phyloP scores from a whole-genome alignment of 768 basidiomycete species.

The Mycena polygramma region DNA sequence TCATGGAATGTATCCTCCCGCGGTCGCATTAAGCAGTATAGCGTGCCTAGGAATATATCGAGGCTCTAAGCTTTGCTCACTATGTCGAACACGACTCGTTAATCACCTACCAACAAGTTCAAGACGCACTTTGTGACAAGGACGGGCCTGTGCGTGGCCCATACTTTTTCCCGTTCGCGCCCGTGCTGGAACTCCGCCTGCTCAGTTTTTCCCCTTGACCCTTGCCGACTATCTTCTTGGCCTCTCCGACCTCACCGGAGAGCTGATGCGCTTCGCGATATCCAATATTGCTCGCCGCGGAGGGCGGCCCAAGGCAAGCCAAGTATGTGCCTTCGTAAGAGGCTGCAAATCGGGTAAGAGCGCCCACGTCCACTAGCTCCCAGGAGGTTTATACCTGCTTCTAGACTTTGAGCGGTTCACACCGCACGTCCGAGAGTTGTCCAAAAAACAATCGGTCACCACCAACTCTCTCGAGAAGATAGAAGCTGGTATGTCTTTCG shows the following conservation, averaged over 20 bases:
- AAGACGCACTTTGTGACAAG: conserved; percentile 70
- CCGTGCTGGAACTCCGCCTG: conserved; percentile 5
- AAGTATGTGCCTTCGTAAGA: conserved; percentile 80
- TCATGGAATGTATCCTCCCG: not conserved
- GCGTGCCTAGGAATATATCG: conserved; percentile 81
- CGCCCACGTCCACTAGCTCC: not conserved
- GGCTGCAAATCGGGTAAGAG: conserved; percentile 78
- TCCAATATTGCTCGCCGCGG: conserved; percentile 80
- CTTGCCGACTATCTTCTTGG: conserved; percentile 92
- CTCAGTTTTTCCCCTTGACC: conserved; percentile 82
- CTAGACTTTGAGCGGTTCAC: conserved; percentile 85
- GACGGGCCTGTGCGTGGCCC: conserved; percentile 72
- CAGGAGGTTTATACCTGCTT: conserved; percentile 21
- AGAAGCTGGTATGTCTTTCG: conserved; percentile 78
- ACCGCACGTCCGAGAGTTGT: conserved; percentile 77
- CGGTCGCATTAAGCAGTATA: conserved; percentile 1
- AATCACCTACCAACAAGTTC: conserved; percentile 77
- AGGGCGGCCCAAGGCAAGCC: conserved; percentile 70
- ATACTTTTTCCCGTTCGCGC: not conserved
- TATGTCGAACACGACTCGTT: conserved; percentile 81
- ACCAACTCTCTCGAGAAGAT: conserved; percentile 93
- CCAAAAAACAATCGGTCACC: conserved; percentile 91
- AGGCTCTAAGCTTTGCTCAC: conserved; percentile 90
- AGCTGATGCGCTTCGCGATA: conserved; percentile 96
- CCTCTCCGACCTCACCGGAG: conserved; percentile 94